Percentiles rank a stretch among this genome's conserved stretches.
Evolutionary conservation across 352 stramenopile species (phyloP).

Genomic region (Phytopythium boreale): DNA sequence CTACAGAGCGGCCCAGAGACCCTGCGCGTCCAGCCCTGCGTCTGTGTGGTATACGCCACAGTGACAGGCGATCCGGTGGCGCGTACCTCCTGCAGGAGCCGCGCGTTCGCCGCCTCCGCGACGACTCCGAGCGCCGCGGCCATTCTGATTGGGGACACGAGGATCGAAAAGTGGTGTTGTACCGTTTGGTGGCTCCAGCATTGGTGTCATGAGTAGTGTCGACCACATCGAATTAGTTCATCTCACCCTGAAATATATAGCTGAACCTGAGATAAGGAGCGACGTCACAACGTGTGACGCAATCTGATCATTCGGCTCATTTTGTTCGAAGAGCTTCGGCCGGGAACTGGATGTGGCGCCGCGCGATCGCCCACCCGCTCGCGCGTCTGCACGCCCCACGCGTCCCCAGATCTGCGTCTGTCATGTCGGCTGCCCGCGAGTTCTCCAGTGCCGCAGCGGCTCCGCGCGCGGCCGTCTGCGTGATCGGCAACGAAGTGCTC

Average conservation of each 20-base stretch:
- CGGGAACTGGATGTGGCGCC: conserved; percentile 3
- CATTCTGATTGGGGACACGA: background rate
- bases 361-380: conserved; percentile 1
- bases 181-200: background rate
- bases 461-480: conserved; percentile 67
- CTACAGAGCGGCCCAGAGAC: background rate
- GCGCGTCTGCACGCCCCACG: background rate
- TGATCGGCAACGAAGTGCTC: conserved; percentile 85
- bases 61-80: no score
- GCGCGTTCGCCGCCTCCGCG: conserved; percentile 47
- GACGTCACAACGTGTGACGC: background rate
- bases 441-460: conserved; percentile 7
- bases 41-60: background rate
- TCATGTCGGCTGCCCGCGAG: conserved; percentile 1
- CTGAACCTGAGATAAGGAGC: background rate
- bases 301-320: background rate
- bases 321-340: background rate
- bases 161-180: background rate
- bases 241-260: background rate
- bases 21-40: background rate
- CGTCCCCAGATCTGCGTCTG: background rate
- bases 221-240: background rate
- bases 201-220: background rate
- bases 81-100: conserved; percentile 58
- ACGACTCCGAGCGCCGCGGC: conserved; percentile 27